Evolutionary conservation across 352 stramenopile species (phyloP), one percentile per base, ranked within the genome.

Genomic region (Globisporangium okanoganense): DNA sequence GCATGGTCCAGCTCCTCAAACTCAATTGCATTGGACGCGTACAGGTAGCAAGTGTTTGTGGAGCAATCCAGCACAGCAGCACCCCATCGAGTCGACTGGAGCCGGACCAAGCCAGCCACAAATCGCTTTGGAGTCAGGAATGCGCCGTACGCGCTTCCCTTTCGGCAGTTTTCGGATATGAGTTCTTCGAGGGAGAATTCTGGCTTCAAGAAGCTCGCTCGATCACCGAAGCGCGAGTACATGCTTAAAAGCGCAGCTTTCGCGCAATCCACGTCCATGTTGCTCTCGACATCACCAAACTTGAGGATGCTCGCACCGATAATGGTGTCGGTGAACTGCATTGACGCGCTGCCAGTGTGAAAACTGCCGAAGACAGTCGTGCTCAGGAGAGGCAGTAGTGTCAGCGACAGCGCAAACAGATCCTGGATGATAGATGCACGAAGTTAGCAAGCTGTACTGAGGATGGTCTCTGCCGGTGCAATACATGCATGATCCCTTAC

Each of bases 311-410:
- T 51, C 22, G 45, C 13, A 9, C 45, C 33, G 14, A 33, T 14
- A 20, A 63, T 50, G 33, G 57, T 56, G 10, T 63, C 57, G 5
- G 45, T 63, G 47, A 63, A 63, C 33, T 16, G 48, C 25, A 54
- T 20, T 3, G 27, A 31, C 25, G 22, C 13, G 27, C 18, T 45
- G 40, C 40, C 16, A 20, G 16, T 45, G 40, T 22, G 40, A 22
- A 20, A 45, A 5, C 40, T 54, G 38, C 48, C 48, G 18, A 14
- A 29, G 27, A 54, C 31, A 14, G 31, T 45, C 40, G 18, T 22
- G 14, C 18, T 45, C 40, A 16, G 40, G 22, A 54, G 31, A 14
- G 48, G 48, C 27, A 54, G 29, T 7, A 54, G 2, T 8, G 13
- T 31, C 18, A 54, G 25, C 16, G 48, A 54, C 48, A 54, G 10